A percentile compares a stretch with the other conserved stretches of the same genome.
phyloP scores from a whole-genome alignment of 805 yeast species.

The Nakazawaea anatomiae region DNA sequence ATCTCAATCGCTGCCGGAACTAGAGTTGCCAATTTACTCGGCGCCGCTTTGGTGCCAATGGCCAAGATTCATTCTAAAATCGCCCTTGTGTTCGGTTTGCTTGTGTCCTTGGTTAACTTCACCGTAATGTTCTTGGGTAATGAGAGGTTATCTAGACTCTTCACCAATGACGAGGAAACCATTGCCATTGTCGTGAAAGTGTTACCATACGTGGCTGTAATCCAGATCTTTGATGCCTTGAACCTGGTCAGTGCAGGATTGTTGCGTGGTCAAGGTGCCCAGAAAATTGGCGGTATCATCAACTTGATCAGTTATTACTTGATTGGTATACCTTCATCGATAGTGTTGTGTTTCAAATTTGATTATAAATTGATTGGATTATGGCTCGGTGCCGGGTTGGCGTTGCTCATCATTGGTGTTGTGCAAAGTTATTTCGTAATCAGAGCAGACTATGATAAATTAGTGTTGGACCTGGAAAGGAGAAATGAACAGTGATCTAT shows the following conservation, averaged over 20 bases:
- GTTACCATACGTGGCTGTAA: constrained; percentile 58
- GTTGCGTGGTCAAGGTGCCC: constrained; percentile 74
- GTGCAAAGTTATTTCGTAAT: constrained; percentile 31
- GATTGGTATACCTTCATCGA: constrained; percentile 57
- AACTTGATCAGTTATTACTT: constrained; percentile 54
- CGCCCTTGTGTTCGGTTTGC: constrained; percentile 26
- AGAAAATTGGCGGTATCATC: constrained; percentile 55
- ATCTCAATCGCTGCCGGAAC: constrained; percentile 55
- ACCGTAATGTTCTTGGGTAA: constrained; percentile 37
- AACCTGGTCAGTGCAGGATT: constrained; percentile 73
- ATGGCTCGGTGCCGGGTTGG: constrained; percentile 57
- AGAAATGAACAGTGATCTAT: constrained; percentile 3
- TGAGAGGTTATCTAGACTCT: constrained; percentile 38
- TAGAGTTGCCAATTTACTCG: constrained; percentile 50
- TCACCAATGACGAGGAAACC: constrained; percentile 57
- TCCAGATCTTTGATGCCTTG: constrained; percentile 66
- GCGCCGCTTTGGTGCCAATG: constrained; percentile 26
- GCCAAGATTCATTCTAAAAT: constrained; percentile 34
- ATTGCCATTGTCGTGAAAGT: constrained; percentile 42
- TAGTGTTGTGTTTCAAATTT: constrained; percentile 45
- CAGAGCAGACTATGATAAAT: constrained; percentile 23
- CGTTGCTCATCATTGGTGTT: constrained; percentile 41
- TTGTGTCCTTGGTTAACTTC: constrained; percentile 40
- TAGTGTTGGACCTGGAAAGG: constrained; percentile 22
- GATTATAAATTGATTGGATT: constrained; percentile 50